A percentile compares a stretch with the other conserved stretches of the same genome.
phyloP scores from a whole-genome alignment of 805 yeast genomes.

The Kuraishia hungarica region DNA sequence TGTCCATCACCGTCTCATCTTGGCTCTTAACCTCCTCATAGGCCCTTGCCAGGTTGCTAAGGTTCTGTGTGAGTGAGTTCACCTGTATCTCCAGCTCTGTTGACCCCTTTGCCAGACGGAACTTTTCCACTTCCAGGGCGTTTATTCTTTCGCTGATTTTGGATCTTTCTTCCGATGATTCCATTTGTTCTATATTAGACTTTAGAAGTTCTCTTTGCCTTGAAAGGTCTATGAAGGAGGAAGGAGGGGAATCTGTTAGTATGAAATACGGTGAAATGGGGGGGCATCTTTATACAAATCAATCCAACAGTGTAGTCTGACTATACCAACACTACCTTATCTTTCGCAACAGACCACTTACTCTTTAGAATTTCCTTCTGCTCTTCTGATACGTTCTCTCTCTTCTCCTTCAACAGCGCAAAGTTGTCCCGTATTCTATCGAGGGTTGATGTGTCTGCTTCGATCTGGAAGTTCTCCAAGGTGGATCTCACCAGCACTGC shows the following conservation, averaged over 20 bases:
- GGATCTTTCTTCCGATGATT: constrained; percentile 18
- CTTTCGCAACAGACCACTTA: constrained; percentile 1
- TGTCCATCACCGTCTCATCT: constrained; percentile 20
- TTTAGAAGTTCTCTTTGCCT: constrained; percentile 9
- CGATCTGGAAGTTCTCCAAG: constrained; percentile 40
- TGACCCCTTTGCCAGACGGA: constrained; percentile 42
- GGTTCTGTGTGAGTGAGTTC: constrained; percentile 28
- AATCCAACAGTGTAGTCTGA: neutral
- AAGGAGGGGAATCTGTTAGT: neutral
- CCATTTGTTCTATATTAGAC: constrained; percentile 14
- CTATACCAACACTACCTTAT: too few species aligned
- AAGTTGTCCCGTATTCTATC: constrained; percentile 34
- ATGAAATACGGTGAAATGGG: too few species aligned
- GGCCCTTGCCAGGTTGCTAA: constrained; percentile 15
- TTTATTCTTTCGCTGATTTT: constrained; percentile 23
- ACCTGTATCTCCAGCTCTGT: constrained; percentile 39
- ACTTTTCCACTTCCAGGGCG: constrained; percentile 33
- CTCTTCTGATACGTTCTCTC: constrained; percentile 18
- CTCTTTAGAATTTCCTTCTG: constrained; percentile 12
- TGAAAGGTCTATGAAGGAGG: constrained; percentile 7
- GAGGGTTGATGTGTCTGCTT: constrained; percentile 38
- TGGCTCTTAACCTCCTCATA: constrained; percentile 5
- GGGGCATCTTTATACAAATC: too few species aligned
- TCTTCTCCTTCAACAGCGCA: constrained; percentile 17
- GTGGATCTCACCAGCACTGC: constrained; percentile 30